Conservation (phyloP, 2,329 filamentous ascomycete species). For the Alternaria infectoria region DNA sequence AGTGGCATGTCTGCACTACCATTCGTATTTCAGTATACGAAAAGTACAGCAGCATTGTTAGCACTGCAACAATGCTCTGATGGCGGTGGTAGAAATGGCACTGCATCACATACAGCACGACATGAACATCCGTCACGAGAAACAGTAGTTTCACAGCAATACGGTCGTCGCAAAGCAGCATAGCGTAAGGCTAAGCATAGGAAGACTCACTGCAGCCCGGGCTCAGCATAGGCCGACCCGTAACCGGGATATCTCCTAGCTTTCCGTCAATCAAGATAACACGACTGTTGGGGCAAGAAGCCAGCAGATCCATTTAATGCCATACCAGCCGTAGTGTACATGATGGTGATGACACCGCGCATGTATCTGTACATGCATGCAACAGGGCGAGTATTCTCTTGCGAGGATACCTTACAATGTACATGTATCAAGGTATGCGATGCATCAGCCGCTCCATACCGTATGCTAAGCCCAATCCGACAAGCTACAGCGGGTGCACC, state of each 20-base stretch:
- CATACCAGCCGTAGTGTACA: background rate
- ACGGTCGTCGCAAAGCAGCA: background rate
- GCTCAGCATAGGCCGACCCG: background rate
- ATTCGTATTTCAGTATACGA: background rate
- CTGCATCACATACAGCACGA: background rate
- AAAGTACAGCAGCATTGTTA: background rate
- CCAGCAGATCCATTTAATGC: background rate
- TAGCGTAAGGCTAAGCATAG: background rate
- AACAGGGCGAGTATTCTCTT: background rate
- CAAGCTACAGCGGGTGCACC: background rate
- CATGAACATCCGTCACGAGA: background rate
- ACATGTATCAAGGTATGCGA: slow-evolving; percentile 1
- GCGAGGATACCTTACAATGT: background rate
- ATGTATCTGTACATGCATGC: background rate
- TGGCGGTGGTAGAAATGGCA: background rate
- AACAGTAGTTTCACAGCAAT: background rate
- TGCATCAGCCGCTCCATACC: background rate
- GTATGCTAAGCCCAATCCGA: background rate
- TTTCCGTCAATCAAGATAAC: background rate
- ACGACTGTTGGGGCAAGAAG: background rate
- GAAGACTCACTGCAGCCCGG: background rate
- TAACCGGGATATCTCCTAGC: background rate
- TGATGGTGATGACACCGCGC: background rate
- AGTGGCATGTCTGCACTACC: background rate
- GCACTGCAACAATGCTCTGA: background rate